Percentiles rank a stretch among this genome's conserved stretches.
phyloP scores from a whole-genome alignment of 352 stramenopile genomes.

The Phytophthora lateralis region DNA sequence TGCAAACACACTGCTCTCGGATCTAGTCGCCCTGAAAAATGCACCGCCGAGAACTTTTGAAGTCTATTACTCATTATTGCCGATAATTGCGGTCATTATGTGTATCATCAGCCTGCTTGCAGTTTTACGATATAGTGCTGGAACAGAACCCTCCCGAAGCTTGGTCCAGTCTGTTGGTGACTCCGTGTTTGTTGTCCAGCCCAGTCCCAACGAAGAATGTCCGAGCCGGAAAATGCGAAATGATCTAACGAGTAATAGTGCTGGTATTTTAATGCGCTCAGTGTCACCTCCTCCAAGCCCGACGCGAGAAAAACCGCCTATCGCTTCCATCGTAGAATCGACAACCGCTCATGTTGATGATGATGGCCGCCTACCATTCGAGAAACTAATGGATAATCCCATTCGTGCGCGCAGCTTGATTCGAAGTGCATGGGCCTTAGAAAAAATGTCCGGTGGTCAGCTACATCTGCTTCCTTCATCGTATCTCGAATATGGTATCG shows the following conservation, averaged over 20 bases:
- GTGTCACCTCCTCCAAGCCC: slow-evolving; percentile 32
- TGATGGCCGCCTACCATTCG: slow-evolving; percentile 37
- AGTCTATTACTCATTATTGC: slow-evolving; percentile 30
- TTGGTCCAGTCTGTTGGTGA: slow-evolving; percentile 22
- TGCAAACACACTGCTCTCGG: slow-evolving; percentile 35
- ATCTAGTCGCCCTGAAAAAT: slow-evolving; percentile 22
- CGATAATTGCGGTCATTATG: slow-evolving; percentile 19
- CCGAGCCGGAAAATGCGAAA: slow-evolving; percentile 4
- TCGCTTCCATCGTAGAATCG: slow-evolving; percentile 15
- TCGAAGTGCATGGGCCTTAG: slow-evolving; percentile 43
- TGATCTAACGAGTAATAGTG: slow-evolving; percentile 25
- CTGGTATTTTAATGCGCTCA: slow-evolving; percentile 32
- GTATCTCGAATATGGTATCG: slow-evolving; percentile 54
- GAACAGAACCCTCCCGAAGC: slow-evolving; percentile 5
- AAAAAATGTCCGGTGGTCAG: slow-evolving; percentile 33
- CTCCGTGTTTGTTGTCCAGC: slow-evolving; percentile 19
- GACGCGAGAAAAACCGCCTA: slow-evolving; percentile 5
- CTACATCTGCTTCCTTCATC: slow-evolving; percentile 47
- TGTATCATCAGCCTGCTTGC: slow-evolving; percentile 25
- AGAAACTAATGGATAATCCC: slow-evolving; percentile 39
- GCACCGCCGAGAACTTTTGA: slow-evolving; percentile 7
- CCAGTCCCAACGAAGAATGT: neutral
- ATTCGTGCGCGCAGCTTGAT: slow-evolving; percentile 57
- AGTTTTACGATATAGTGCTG: slow-evolving; percentile 24
- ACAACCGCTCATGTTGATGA: slow-evolving; percentile 10